A percentile compares a stretch with the other conserved stretches of the same genome.
These are phyloP conservation scores for Leccinum subfulvum DNA, from an alignment of 1,284 basidiomycete species.

Conservation along the genomic window DNA sequence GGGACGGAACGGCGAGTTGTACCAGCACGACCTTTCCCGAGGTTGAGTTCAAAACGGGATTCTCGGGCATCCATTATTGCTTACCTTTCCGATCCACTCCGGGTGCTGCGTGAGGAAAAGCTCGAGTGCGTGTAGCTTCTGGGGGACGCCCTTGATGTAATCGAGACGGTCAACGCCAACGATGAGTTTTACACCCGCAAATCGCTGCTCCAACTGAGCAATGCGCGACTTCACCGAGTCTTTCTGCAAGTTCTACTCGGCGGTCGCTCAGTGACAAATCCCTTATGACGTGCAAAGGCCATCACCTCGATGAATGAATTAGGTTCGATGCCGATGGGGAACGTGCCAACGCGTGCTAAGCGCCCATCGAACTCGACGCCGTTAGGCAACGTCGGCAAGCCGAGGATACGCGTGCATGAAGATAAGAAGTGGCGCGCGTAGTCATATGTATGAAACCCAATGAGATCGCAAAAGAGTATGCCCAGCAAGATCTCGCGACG, in stretches of 20 bases:
- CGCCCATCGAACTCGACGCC: conserved; percentile 95
- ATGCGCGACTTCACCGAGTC: conserved; percentile 81
- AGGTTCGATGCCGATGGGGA: conserved; percentile 98
- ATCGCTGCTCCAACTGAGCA: conserved; percentile 80
- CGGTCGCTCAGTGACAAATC: conserved; percentile 5
- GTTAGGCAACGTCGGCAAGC: conserved; percentile 96
- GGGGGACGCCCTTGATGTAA: conserved; percentile 99
- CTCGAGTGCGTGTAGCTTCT: conserved; percentile 96
- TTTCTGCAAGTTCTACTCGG: conserved; percentile 68
- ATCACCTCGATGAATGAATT: conserved; percentile 81
- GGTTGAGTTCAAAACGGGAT: conserved; percentile 1
- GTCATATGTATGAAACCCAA: conserved; percentile 99
- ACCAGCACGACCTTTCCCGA: conserved; percentile 82
- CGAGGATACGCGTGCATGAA: conserved; percentile 94
- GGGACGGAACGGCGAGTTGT: conserved; percentile 95
- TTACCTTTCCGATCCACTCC: conserved; percentile 96
- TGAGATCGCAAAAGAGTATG: conserved; percentile 92
- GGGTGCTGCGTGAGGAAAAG: conserved; percentile 96
- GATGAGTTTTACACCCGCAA: conserved; percentile 95
- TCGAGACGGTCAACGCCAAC: conserved; percentile 97
- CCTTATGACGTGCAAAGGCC: neutral
- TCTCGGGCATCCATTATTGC: neutral
- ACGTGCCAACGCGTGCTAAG: conserved; percentile 95
- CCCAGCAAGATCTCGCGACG: conserved; percentile 95
- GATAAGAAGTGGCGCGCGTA: conserved; percentile 99